Percentiles rank a stretch among this genome's conserved stretches.
These are phyloP conservation scores for Salix viminalis DNA, from an alignment of 345 rosid genomes.

Conservation along the genomic window DNA sequence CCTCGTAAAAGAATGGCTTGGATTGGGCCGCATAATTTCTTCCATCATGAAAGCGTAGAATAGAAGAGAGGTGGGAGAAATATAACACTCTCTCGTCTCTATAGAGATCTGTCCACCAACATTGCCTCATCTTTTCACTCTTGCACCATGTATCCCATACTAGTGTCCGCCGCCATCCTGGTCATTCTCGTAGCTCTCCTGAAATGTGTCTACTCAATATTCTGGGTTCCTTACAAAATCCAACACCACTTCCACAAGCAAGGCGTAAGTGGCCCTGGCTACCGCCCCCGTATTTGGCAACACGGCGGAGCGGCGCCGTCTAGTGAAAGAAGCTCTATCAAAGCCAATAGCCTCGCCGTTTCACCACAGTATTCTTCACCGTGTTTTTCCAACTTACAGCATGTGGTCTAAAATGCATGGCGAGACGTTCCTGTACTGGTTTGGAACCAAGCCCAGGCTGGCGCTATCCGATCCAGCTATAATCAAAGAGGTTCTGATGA, in stretches of 20 bases:
- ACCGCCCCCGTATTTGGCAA: conserved; percentile 58
- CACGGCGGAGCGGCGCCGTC: conserved; percentile 43
- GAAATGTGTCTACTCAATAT: conserved; percentile 28
- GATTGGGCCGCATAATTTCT: too few species aligned
- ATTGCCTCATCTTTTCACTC: not conserved
- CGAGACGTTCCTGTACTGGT: conserved; percentile 64
- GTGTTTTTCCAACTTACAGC: conserved; percentile 53
- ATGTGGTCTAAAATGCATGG: conserved; percentile 55
- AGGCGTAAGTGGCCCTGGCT: conserved; percentile 53
- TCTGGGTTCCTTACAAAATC: conserved; percentile 58
- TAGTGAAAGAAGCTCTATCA: conserved; percentile 29
- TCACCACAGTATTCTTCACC: conserved; percentile 40
- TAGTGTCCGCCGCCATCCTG: not conserved
- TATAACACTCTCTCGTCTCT: not conserved
- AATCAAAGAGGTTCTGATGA: conserved; percentile 54
- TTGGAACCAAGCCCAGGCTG: conserved; percentile 64
- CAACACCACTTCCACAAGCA: conserved; percentile 51
- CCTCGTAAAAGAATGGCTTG: not conserved
- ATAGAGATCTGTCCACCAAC: not conserved
- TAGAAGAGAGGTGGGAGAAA: too few species aligned
- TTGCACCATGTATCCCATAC: not conserved
- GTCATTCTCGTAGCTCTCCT: conserved; percentile 9
- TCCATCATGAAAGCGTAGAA: too few species aligned
- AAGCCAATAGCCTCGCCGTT: conserved; percentile 35
- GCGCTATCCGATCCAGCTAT: conserved; percentile 53